These are phyloP conservation scores for Euphorbia schlechtendalii DNA, from an alignment of 441 rosid genomes.

Conservation along the genomic window DNA sequence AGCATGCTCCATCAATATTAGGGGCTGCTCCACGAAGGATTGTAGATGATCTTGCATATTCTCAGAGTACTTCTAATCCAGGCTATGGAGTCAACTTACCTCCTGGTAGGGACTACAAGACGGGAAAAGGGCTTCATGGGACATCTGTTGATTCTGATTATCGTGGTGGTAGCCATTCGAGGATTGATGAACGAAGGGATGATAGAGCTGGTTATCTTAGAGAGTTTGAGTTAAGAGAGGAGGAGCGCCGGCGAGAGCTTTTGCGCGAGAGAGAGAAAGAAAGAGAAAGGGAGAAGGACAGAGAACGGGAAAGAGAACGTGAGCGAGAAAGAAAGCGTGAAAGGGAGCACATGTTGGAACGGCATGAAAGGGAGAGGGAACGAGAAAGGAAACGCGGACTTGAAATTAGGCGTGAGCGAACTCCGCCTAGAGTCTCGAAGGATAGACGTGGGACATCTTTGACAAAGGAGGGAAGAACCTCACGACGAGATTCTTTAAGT, in stretches of 20 bases:
- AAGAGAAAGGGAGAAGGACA: constrained; percentile 71
- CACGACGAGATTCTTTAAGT: no score
- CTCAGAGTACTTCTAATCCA: constrained; percentile 74
- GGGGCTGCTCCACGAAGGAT: constrained; percentile 91
- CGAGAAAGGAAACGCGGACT: constrained; percentile 66
- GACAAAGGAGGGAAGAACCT: constrained; percentile 48
- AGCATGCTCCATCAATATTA: constrained; percentile 73
- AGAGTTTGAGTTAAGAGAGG: constrained; percentile 94
- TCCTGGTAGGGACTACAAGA: constrained; percentile 93
- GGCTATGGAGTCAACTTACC: constrained; percentile 99
- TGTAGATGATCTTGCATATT: constrained; percentile 63
- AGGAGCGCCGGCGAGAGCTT: constrained; percentile 79
- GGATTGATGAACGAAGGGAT: constrained; percentile 75
- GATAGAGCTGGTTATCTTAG: constrained; percentile 91
- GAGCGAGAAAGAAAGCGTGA: constrained; percentile 51
- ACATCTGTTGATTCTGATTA: constrained; percentile 73
- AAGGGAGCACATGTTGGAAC: constrained; percentile 61
- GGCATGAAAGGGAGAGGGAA: constrained; percentile 75
- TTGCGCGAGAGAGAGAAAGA: constrained; percentile 85
- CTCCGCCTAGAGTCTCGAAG: constrained; percentile 61
- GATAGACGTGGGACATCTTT: constrained; percentile 77
- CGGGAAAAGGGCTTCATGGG: constrained; percentile 85
- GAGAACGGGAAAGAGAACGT: constrained; percentile 53
- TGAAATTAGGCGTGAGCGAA: constrained; percentile 61
- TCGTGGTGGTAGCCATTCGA: constrained; percentile 46